These are phyloP conservation scores for Tylopilus intermedius DNA, from an alignment of 768 basidiomycete species.

Conservation along the genomic window DNA sequence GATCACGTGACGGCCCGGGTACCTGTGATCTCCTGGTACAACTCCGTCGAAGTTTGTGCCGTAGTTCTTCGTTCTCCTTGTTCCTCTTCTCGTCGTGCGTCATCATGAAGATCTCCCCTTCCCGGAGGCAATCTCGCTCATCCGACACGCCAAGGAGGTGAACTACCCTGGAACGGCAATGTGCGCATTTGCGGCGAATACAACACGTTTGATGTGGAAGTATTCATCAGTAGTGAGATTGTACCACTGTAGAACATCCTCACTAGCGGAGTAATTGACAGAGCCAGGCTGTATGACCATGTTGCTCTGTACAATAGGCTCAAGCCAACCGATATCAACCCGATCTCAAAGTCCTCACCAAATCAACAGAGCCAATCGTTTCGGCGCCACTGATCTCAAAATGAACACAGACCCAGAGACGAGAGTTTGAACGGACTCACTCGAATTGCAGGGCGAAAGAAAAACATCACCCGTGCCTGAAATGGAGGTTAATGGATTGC, in stretches of 20 bases:
- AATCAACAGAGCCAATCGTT: constrained; percentile 52
- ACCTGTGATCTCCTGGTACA: constrained; percentile 32
- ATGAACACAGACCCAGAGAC: no score
- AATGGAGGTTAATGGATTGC: constrained; percentile 36
- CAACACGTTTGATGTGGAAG: constrained; percentile 43
- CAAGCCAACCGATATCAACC: neutral
- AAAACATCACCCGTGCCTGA: constrained; percentile 60
- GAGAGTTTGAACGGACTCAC: no score
- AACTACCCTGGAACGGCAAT: constrained; percentile 46
- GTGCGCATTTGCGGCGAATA: constrained; percentile 52
- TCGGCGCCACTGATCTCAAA: constrained; percentile 36
- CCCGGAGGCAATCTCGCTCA: constrained; percentile 41
- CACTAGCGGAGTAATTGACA: constrained; percentile 51
- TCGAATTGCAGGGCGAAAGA: constrained; percentile 43
- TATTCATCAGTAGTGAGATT: constrained; percentile 1
- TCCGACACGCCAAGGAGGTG: constrained; percentile 54
- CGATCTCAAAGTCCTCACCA: constrained; percentile 29
- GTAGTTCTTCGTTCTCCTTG: no score
- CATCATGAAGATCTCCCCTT: constrained; percentile 46
- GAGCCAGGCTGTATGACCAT: constrained; percentile 58
- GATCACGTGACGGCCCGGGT: constrained; percentile 36
- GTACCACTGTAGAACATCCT: neutral
- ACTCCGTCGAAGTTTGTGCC: no score
- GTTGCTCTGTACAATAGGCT: constrained; percentile 36
- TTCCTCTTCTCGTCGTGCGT: constrained; percentile 30